Base-by-base conservation (phyloP, 2,329 filamentous ascomycete species). In the Nigrospora oryzae region DNA sequence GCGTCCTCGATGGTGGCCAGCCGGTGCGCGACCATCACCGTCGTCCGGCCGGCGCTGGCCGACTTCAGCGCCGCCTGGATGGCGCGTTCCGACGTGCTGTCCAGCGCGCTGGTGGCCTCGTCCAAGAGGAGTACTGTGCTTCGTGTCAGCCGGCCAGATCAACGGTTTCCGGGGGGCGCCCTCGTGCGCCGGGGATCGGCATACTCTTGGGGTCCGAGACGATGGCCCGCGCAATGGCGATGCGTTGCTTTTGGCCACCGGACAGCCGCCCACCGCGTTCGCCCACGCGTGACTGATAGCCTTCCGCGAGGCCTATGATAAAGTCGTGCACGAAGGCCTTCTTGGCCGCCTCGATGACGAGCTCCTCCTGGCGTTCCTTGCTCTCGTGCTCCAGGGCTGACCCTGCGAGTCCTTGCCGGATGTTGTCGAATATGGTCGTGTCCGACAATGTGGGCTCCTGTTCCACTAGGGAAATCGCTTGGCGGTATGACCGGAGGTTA, bases 271-370 rank as follows among this genome's bases (percentile, higher is more conserved):
- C 76, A 38, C 89, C 90, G 65, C 94, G 93, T 60, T 77, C 85
- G 19, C 90, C 90, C 30, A 94, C 88, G 3, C 87, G 57, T 0
- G 89, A 94, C 53, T 81, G 75, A 67, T 94, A 89, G 11, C 87
- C 88, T 2, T 94, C 86, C 1, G 86, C 86, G 14, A 93, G 70
- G 5, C 83, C 88, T 53, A 85, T 71, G 66, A 94, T 88, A 57
- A 94, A 94, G 50, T 94, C 88, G 60, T 95, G 89, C 0, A 89
- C 90, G 55, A 95, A 95, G 12, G 90, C 85, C 74, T 84, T 91
- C 60, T 80, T 85, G 11, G 90, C 87, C 8, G 90, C 90, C 30
- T 85, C 75, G 42, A 84, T 73, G 38, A 95, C 77, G 16, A 89
- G 73, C 41, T 84, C 76, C 39, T 73, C 11, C 33, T 14, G 14